Base-by-base conservation (phyloP, 2,329 filamentous ascomycete genomes). In the Apiospora arundinis region DNA sequence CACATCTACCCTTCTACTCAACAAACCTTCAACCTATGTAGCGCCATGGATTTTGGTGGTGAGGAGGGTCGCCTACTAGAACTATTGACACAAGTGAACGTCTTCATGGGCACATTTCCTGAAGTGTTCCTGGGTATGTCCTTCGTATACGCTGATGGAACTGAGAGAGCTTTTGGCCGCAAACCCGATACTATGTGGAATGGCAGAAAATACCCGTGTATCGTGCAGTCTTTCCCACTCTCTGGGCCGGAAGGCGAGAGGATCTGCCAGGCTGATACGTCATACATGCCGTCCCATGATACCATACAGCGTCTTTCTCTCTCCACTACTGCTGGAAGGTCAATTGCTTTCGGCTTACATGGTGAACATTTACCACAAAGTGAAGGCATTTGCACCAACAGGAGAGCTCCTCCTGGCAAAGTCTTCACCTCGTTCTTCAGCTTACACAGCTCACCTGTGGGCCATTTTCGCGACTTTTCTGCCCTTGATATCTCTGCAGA, bases 41-140 rank as follows among this genome's bases (percentile, higher is more conserved):
- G 74, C 7, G 60, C 74, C 44, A 75, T 76, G 70, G 74, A 75
- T 37, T 73, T 76, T 21, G 74, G 75, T 25, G 73, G 73, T 2
- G 23, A 37, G n/a, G 46, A 71, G 48, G 75, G 74, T 6, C 46
- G 52, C 16, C 56, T 73, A 7, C 52, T 75, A 1, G 40, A 14
- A 16, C 70, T 68, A 16, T 66, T 75, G 18, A 70, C 70, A 1
- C 70, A 70, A n/a, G 52, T 76, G 25, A 71, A 65, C 46, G 37
- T 71, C 11, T 70, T 72, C 63, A 75, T 75, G 73, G 74, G 71
- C 18, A 32, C 52, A 4, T 74, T 65, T 37, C 74, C 72, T 9
- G 68, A 67, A 12, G 71, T 75, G 1, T 74, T 76, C 37, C 25
- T 74, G 9, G 75, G 75, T 0, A 70, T 76, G 60, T 71, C 68